Percentiles rank a stretch among this genome's conserved stretches.
These are phyloP conservation scores for Starmerella tilneyi DNA, from an alignment of 805 yeast species.

Conservation along the genomic window DNA sequence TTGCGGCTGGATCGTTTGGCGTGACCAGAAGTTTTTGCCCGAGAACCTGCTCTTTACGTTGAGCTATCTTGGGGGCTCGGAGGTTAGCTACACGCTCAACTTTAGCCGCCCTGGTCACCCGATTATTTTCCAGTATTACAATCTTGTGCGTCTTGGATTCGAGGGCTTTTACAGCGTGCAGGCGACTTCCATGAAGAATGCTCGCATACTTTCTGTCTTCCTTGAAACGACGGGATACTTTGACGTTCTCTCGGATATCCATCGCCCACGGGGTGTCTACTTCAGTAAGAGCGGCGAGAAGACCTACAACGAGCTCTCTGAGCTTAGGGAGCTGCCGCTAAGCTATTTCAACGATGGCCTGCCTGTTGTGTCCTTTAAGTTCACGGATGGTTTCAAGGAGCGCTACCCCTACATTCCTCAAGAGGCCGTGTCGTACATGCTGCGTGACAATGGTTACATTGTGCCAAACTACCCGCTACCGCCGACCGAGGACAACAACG, in stretches of 20 bases:
- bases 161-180: slow-evolving; percentile 62
- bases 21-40: slow-evolving; percentile 53
- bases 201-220: slow-evolving; percentile 52
- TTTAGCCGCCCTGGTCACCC: slow-evolving; percentile 91
- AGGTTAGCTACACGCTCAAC: slow-evolving; percentile 75
- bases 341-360: slow-evolving; percentile 55
- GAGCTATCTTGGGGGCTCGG: slow-evolving; percentile 78
- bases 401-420: slow-evolving; percentile 77
- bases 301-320: slow-evolving; percentile 28
- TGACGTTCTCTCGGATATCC: slow-evolving; percentile 68
- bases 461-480: slow-evolving; percentile 85
- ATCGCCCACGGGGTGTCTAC: slow-evolving; percentile 42
- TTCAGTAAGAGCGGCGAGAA: slow-evolving; percentile 24
- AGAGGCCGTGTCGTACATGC: slow-evolving; percentile 54
- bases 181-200: slow-evolving; percentile 54
- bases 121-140: slow-evolving; percentile 77
- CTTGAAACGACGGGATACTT: slow-evolving; percentile 57
- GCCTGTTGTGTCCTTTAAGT: slow-evolving; percentile 81
- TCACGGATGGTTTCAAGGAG: slow-evolving; percentile 47
- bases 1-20: slow-evolving; percentile 86
- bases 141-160: slow-evolving; percentile 58
- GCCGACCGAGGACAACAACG: slow-evolving; percentile 43
- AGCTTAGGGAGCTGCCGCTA: slow-evolving; percentile 8
- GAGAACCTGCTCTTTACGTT: slow-evolving; percentile 63
- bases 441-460: slow-evolving; percentile 76